Base-by-base conservation (phyloP, 768 basidiomycete genomes). In the Daedaleopsis sinensis region DNA sequence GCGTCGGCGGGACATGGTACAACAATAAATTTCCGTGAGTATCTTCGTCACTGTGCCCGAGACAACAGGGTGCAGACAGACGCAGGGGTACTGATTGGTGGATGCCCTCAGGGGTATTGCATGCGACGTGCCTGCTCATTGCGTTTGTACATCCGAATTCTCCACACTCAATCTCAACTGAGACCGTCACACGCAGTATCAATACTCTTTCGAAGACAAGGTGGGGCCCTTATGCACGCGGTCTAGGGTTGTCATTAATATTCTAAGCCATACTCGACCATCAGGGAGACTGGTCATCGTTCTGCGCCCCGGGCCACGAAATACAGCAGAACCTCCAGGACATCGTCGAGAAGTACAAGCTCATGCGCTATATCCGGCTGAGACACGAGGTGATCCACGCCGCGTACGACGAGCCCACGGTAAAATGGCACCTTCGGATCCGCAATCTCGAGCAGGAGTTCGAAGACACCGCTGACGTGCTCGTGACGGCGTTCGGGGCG, bases 1-100 rank as follows among this genome's bases (percentile, higher is more conserved):
- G 80, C 1, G 75, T 89, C 23, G 87, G 87, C 11, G 87, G 87
- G 2, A 82, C 85, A 3, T 89, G 87, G 87, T 82, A 76, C 64
- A 71, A 74, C 10, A 87, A 86, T 59, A 77, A 70, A 58, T 86
- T 86, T 67, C 84, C 84, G 83, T 83, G 51, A 67, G 78, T 67
- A 11, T 23, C 19, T 24, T 13, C 6, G 47, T 49, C 21, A 27
- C 8, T 9, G n/a, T 13, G 16, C 51, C 27, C 27, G 27, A 32
- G 4, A 32, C 27, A 32, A 32, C 4, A 32, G 27, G 4, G 27
- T 32, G 27, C 27, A 32, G 4, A 32, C 27, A 32, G 27, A 7
- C 7, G 27, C 27, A 3, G 27, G 3, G 27, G 27, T 32, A 32
- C 48, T 11, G 10, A 23, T 13, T 9, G 16, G 59, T 13, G 36